A percentile compares a stretch with the other conserved stretches of the same genome.
Conservation (phyloP, 2,329 filamentous ascomycete genomes). For the Didymella pomorum region DNA sequence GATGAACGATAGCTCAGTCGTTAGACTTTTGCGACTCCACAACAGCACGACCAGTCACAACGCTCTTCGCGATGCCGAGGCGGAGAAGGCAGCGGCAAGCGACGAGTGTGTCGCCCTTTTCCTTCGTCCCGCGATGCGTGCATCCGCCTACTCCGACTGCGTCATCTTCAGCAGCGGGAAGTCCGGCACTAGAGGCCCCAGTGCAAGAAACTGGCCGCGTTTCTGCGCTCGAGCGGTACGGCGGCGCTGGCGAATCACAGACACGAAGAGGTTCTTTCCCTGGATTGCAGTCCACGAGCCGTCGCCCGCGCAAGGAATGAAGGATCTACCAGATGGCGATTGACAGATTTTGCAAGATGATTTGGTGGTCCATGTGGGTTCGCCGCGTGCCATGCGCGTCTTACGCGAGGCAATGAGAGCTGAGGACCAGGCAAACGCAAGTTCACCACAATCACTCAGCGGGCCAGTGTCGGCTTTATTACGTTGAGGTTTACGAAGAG, state of each 20-base stretch:
- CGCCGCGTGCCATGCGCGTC: slow-evolving; percentile 32
- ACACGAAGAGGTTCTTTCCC: slow-evolving; percentile 22
- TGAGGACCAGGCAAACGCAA: slow-evolving; percentile 26
- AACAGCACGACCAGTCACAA: slow-evolving; percentile 23
- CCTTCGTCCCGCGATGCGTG: slow-evolving; percentile 29
- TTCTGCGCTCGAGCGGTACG: slow-evolving; percentile 22
- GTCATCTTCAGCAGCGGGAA: slow-evolving; percentile 39
- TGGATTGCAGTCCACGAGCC: slow-evolving; percentile 29
- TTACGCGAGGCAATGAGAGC: slow-evolving; percentile 34
- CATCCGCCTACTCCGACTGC: slow-evolving; percentile 43
- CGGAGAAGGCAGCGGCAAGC: slow-evolving; percentile 24
- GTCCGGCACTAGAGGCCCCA: slow-evolving; percentile 38
- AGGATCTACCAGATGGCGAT: slow-evolving; percentile 37
- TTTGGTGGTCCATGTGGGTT: slow-evolving; percentile 37
- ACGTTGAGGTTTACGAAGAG: slow-evolving; percentile 7
- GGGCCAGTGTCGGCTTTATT: slow-evolving; percentile 34
- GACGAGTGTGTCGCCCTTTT: slow-evolving; percentile 35
- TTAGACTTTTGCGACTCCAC: slow-evolving; percentile 15
- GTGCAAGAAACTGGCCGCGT: slow-evolving; percentile 25
- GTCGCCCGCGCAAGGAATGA: slow-evolving; percentile 38
- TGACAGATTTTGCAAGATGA: slow-evolving; percentile 38
- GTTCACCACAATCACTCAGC: slow-evolving; percentile 17
- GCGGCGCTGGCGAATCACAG: slow-evolving; percentile 35
- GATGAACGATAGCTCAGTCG: slow-evolving; percentile 11
- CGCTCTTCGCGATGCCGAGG: slow-evolving; percentile 28